Percentiles rank a stretch among this genome's conserved stretches.
phyloP scores from a whole-genome alignment of 345 rosid genomes.

The Gossypium longicalyx region DNA sequence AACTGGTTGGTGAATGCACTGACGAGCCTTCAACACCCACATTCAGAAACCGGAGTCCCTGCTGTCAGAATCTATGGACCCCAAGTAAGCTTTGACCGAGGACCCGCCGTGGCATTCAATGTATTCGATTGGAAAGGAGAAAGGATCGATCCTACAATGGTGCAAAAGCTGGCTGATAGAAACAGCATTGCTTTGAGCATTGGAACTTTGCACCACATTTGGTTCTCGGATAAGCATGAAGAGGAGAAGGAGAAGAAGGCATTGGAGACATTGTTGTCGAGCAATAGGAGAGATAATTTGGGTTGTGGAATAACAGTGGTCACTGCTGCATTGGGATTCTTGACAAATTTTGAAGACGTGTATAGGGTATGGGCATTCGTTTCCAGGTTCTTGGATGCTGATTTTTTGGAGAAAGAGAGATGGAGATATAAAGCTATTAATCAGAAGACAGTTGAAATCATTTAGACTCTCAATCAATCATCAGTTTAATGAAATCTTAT shows the following conservation, averaged over 20 bases:
- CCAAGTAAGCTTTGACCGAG: slow-evolving; percentile 39
- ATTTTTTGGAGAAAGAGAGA: slow-evolving; percentile 86
- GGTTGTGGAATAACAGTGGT: slow-evolving; percentile 41
- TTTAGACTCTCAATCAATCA: slow-evolving; percentile 17
- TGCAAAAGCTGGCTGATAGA: slow-evolving; percentile 76
- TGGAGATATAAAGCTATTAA: slow-evolving; percentile 81
- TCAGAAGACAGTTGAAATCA: slow-evolving; percentile 42
- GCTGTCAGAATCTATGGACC: slow-evolving; percentile 72
- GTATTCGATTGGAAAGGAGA: slow-evolving; percentile 87
- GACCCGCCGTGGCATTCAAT: slow-evolving; percentile 68
- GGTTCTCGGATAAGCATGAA: slow-evolving; percentile 29
- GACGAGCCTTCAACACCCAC: slow-evolving; percentile 58
- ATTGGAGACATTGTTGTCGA: slow-evolving; percentile 15
- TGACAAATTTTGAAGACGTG: slow-evolving; percentile 75
- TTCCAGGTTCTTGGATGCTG: slow-evolving; percentile 80
- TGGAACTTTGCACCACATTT: slow-evolving; percentile 44
- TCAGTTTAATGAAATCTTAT: too few species aligned
- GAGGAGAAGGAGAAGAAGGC: slow-evolving; percentile 25
- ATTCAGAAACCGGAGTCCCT: slow-evolving; percentile 32
- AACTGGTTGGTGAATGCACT: slow-evolving; percentile 77
- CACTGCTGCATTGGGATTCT: slow-evolving; percentile 53
- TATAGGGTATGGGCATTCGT: slow-evolving; percentile 75
- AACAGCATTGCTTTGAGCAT: slow-evolving; percentile 48
- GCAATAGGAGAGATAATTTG: slow-evolving; percentile 14
- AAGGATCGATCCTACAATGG: slow-evolving; percentile 56